Base-by-base conservation (phyloP, 148 eudicot species). In the Cornus suecica region DNA sequence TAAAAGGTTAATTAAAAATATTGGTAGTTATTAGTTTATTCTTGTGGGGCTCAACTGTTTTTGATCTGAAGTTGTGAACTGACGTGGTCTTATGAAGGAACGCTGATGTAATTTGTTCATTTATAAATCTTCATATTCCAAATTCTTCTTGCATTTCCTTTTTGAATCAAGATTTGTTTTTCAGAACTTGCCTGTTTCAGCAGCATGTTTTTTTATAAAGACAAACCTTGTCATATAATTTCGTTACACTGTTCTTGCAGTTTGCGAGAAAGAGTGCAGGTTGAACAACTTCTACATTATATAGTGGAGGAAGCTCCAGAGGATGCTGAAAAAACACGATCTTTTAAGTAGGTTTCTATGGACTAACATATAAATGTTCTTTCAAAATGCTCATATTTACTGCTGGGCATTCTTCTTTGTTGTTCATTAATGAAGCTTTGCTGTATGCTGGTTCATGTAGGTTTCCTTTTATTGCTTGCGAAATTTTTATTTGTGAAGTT, bases 401-500 rank as follows among this genome's bases (percentile, higher is more conserved):
- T 5, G 22, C 20, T 48, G 54, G 7, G 20, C 1, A 18, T 48
- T 48, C 54, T 14, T 74, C 10, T 71, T 23, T 64, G 27, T 30
- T 66, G 62, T 42, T 82, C 60, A 68, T 56, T 61, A 66, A 4
- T 26, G 26, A 58, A 70, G 9, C 32, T 65, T 69, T 37, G 27
- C 78, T 48, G 58, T 71, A 51, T 74, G 64, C 68, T 71, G 42
- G 22, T 70, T 16, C 34, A 18, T 73, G 75, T 60, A 94, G 99
- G 90, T 90, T 92, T 81, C 99, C 99, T 77, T 92, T 94, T 70
- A 79, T 94, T 83, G 85, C 97, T 64, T 94, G 97, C 83, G 99
- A 94, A 82, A 92, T 94, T 66, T 88, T 94, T 71, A 92, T 95
- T 26, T 94, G 98, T 88, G 98, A 94, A 83, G 98, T 94, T 79